Percentiles rank a stretch among this genome's conserved stretches.
phyloP scores from a whole-genome alignment of 352 stramenopile species.

The Pythium aquatile region DNA sequence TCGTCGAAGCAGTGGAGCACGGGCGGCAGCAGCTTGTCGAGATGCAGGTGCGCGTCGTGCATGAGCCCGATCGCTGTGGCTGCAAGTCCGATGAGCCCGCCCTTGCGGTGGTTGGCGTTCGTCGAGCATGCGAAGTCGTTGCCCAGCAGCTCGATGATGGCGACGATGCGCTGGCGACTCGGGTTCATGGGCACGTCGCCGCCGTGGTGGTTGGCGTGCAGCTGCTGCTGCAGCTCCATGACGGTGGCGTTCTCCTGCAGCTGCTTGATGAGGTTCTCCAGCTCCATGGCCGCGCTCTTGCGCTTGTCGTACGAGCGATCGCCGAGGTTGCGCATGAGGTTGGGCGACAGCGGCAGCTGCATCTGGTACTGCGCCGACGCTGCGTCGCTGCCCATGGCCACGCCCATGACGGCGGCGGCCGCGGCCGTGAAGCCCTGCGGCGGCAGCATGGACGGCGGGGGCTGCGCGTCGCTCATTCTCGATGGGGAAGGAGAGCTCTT shows the following conservation, averaged over 20 bases:
- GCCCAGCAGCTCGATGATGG: conserved; percentile 95
- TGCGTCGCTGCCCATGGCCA: conserved; percentile 43
- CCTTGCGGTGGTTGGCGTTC: conserved; percentile 99
- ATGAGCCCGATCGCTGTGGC: conserved; percentile 97
- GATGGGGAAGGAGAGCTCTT: background rate
- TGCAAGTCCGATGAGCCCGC: conserved; percentile 97
- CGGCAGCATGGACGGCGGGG: conserved; percentile 17
- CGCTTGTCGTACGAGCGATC: conserved; percentile 99
- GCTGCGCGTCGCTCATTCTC: conserved; percentile 19
- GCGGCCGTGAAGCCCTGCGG: conserved; percentile 32
- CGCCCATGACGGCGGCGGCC: conserved; percentile 58
- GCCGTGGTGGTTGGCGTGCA: conserved; percentile 27
- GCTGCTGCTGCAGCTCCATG: conserved; percentile 62
- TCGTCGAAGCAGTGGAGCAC: conserved; percentile 99
- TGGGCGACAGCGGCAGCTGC: conserved; percentile 72
- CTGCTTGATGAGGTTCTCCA: conserved; percentile 98
- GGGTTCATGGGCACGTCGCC: conserved; percentile 35
- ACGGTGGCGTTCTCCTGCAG: conserved; percentile 93
- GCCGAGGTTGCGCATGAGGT: conserved; percentile 90
- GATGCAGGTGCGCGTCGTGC: conserved; percentile 87
- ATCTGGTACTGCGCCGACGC: conserved; percentile 38
- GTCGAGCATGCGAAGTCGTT: conserved; percentile 98
- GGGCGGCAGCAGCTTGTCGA: conserved; percentile 94
- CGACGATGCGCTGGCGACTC: conserved; percentile 83
- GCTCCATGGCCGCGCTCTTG: conserved; percentile 98